These are phyloP conservation scores for Casuarina glauca DNA, from an alignment of 306 rosid species.

Conservation along the genomic window DNA sequence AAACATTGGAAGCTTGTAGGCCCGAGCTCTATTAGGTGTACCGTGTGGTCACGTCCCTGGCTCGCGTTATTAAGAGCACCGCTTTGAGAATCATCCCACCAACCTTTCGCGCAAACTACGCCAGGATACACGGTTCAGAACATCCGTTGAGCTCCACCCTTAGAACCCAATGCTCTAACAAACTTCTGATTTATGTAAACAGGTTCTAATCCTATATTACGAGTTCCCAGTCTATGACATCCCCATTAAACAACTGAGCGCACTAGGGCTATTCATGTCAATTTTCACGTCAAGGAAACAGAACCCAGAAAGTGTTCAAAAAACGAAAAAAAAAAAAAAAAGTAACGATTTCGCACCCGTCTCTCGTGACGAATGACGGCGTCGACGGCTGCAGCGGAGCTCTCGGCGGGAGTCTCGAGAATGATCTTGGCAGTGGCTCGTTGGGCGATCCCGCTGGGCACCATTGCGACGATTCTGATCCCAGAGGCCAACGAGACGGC, in stretches of 20 bases:
- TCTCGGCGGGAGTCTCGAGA: constrained; percentile 36
- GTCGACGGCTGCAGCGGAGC: constrained; percentile 28
- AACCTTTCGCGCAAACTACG: not conserved
- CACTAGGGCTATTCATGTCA: not conserved
- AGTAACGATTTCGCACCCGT: constrained; percentile 40
- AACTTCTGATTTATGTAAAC: not conserved
- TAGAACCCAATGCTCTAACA: not conserved
- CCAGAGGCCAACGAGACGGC: constrained; percentile 38
- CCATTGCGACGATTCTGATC: constrained; percentile 46
- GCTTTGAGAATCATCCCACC: not conserved
- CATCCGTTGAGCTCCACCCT: not conserved
- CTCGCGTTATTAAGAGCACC: too few relatives aligned
- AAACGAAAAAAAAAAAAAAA: not conserved
- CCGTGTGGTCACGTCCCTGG: too few relatives aligned
- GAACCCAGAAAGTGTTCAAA: not conserved
- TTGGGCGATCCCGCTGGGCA: constrained; percentile 62
- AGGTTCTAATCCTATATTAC: not conserved
- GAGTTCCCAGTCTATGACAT: not conserved
- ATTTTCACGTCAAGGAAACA: not conserved
- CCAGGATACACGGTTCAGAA: not conserved
- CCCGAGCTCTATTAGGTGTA: too few relatives aligned
- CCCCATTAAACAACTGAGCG: not conserved
- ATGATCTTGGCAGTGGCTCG: constrained; percentile 57
- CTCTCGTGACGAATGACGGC: constrained; percentile 44
- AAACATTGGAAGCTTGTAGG: too few relatives aligned